Evolutionary conservation across 257 asterid genomes (phyloP).

Genomic region (Scutellaria minor): DNA sequence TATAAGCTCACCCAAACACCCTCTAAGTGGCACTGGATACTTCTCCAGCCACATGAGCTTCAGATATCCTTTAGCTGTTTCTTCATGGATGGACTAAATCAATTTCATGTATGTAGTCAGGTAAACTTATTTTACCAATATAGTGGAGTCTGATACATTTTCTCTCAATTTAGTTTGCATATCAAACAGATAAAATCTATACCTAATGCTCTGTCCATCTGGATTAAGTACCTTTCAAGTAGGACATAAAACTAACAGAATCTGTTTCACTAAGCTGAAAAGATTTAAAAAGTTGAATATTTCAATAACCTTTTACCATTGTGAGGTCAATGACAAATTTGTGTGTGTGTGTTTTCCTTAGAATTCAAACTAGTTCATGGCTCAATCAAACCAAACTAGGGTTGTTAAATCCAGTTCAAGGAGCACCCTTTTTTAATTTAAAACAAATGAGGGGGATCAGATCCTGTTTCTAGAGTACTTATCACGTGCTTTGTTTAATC

Average conservation of each 20-base stretch:
- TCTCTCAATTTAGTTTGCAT: background rate
- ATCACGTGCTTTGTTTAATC: background rate
- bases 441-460: constrained; percentile 1
- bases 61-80: background rate
- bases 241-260: constrained; percentile 13
- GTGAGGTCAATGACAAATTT: background rate
- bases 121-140: background rate
- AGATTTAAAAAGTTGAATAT: background rate
- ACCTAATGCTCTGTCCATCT: background rate
- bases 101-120: background rate
- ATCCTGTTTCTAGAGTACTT: background rate
- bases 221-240: background rate
- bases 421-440: background rate
- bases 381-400: constrained; percentile 20
- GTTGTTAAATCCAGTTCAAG: constrained; percentile 3
- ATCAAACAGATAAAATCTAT: background rate
- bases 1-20: too few species aligned
- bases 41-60: constrained; percentile 9
- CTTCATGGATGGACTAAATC: constrained; percentile 14
- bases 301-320: background rate
- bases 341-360: background rate
- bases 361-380: constrained; percentile 7
- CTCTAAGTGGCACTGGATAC: background rate
- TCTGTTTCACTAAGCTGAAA: constrained; percentile 15
- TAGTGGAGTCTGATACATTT: constrained; percentile 3